Percentiles rank a stretch among this genome's conserved stretches.
Conservation (phyloP, 2,329 filamentous ascomycete species). For the Epichloe sp. region DNA sequence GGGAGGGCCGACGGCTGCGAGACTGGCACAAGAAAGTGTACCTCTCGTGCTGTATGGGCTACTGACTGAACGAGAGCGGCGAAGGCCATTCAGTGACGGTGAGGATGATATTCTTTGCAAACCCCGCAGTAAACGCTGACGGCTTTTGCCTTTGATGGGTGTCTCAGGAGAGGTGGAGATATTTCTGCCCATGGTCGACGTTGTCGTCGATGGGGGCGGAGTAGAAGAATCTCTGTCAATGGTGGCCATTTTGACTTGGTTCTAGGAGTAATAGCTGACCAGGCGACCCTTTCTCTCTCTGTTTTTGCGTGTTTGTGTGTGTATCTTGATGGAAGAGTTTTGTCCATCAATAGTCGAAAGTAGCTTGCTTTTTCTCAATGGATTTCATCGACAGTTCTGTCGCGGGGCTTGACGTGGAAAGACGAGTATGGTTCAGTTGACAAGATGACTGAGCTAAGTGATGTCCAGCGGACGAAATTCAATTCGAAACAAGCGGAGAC, state of each 20-base stretch:
- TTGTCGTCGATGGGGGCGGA: slow-evolving; percentile 13
- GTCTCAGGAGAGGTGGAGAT: slow-evolving; percentile 13
- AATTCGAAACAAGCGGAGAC: slow-evolving; percentile 1
- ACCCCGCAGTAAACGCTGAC: slow-evolving; percentile 56
- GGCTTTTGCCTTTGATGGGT: slow-evolving; percentile 46
- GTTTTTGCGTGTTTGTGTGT: neutral
- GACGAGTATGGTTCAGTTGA: neutral
- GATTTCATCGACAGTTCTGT: neutral
- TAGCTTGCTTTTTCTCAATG: neutral
- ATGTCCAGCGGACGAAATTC: neutral
- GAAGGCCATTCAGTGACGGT: slow-evolving; percentile 52
- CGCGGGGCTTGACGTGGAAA: neutral
- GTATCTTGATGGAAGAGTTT: neutral
- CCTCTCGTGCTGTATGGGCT: slow-evolving; percentile 50
- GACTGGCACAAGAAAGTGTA: slow-evolving; percentile 41
- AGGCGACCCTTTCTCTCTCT: neutral
- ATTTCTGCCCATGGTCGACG: slow-evolving; percentile 9
- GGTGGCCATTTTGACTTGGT: neutral
- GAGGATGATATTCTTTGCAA: slow-evolving; percentile 75
- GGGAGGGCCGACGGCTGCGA: slow-evolving; percentile 26
- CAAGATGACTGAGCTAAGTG: neutral
- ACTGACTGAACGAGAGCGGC: slow-evolving; percentile 52
- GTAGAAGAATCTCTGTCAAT: slow-evolving; percentile 10
- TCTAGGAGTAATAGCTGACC: neutral
- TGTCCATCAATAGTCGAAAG: neutral